Percentiles rank a stretch among this genome's conserved stretches.
Evolutionary conservation across 768 basidiomycete genomes (phyloP).

Genomic region (Rhodocollybia butyracea): DNA sequence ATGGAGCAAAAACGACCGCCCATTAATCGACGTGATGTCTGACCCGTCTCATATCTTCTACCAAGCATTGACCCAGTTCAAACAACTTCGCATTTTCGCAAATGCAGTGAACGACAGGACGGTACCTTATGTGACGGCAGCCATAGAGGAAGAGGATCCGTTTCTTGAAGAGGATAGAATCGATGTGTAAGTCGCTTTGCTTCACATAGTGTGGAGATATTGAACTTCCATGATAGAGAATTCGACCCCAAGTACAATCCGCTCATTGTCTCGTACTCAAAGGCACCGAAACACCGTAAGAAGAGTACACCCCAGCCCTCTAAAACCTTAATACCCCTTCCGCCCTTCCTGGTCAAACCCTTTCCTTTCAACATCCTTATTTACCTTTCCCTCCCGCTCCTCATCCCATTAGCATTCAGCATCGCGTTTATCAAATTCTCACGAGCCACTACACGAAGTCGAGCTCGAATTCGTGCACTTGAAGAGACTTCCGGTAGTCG

Average conservation of each 20-base stretch:
- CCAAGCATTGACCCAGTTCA: conserved; percentile 64
- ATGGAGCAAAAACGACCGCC: conserved; percentile 46
- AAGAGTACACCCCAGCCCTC: neutral
- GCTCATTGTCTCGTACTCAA: neutral
- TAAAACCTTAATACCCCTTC: neutral
- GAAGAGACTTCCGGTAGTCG: conserved; percentile 53
- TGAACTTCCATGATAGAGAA: conserved; percentile 27
- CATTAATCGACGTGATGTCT: conserved; percentile 53
- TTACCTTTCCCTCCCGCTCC: conserved; percentile 55
- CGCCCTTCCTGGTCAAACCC: neutral
- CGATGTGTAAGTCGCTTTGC: conserved; percentile 32
- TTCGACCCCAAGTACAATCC: neutral
- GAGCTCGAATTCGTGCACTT: conserved; percentile 58
- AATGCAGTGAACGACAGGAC: conserved; percentile 83
- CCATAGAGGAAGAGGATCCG: conserved; percentile 65
- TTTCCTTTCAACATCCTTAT: conserved; percentile 31
- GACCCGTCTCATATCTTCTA: conserved; percentile 79
- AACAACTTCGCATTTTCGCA: conserved; percentile 72
- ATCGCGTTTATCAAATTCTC: conserved; percentile 53
- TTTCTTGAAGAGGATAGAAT: conserved; percentile 65
- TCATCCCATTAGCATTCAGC: conserved; percentile 60
- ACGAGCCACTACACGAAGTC: conserved; percentile 55
- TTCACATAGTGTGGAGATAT: conserved; percentile 39
- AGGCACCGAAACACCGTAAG: neutral
- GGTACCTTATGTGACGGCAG: conserved; percentile 80